Evolutionary conservation across 202 grass and related monocot genomes (phyloP).

Genomic region (Bolboschoenoplectus hybrid): DNA sequence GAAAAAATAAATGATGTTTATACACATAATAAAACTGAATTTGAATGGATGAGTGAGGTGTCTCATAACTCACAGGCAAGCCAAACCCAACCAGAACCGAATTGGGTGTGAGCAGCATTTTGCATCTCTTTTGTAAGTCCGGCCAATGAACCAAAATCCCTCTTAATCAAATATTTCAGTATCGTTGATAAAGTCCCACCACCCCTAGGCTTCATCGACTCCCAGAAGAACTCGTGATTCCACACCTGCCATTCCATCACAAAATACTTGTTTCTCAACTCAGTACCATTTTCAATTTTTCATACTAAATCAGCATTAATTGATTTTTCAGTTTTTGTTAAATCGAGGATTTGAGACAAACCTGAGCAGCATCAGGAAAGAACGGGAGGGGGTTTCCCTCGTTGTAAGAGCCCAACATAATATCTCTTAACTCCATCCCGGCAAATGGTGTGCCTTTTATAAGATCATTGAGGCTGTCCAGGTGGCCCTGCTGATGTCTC

Average conservation of each 20-base stretch:
- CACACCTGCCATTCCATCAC: conserved; percentile 55
- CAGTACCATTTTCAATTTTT: not conserved
- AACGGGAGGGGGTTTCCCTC: conserved; percentile 63
- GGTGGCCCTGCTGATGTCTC: conserved; percentile 55
- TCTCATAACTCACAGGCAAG: conserved; percentile 67
- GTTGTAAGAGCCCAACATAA: conserved; percentile 73
- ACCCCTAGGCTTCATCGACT: conserved; percentile 68
- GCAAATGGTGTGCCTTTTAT: conserved; percentile 71
- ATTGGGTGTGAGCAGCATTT: conserved; percentile 72
- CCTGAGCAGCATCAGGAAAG: conserved; percentile 81
- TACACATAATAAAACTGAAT: not conserved
- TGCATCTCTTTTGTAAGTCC: conserved; percentile 61
- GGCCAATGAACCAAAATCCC: conserved; percentile 84
- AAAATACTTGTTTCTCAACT: not conserved
- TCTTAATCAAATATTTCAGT: conserved; percentile 66
- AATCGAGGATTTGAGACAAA: not conserved
- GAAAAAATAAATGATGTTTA: not conserved
- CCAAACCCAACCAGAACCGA: conserved; percentile 97
- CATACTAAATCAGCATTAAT: not conserved
- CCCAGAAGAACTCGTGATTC: conserved; percentile 98
- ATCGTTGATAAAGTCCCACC: conserved; percentile 57
- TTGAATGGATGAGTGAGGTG: not conserved
- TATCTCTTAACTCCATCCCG: conserved; percentile 64
- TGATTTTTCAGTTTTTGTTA: not conserved
- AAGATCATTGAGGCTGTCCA: conserved; percentile 70